Conservation (phyloP, 2,329 filamentous ascomycete genomes). For the Neophaeococcomyces aloes region DNA sequence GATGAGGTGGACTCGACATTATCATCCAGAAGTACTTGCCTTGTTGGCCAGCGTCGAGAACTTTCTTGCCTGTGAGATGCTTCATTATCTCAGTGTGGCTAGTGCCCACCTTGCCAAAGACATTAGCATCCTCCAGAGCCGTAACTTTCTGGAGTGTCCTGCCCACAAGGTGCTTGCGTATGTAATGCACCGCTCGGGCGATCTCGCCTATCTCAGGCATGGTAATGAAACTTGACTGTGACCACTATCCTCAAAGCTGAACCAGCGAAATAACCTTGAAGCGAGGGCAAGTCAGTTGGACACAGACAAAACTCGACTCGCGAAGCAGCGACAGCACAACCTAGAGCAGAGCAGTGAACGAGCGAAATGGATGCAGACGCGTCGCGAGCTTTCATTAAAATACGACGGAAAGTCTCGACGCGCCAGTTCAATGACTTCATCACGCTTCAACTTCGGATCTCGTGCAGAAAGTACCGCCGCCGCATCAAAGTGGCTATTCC, state of each 20-base stretch:
- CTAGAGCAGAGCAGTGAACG: no score
- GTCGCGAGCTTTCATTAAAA: no score
- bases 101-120: conserved; percentile 86
- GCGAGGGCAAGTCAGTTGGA: no score
- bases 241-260: no score
- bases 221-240: background rate
- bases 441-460: background rate
- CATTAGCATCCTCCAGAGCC: conserved; percentile 66
- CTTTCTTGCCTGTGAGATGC: conserved; percentile 63
- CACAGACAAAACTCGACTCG: no score
- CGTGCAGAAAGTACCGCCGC: background rate
- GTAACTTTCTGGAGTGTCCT: conserved; percentile 62
- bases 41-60: conserved; percentile 63
- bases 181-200: conserved; percentile 73
- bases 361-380: no score
- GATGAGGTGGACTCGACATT: conserved; percentile 66
- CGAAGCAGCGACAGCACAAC: no score
- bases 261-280: no score
- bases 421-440: conserved; percentile 7
- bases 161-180: conserved; percentile 72
- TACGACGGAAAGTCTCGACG: background rate
- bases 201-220: conserved; percentile 52
- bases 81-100: conserved; percentile 63
- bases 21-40: conserved; percentile 97
- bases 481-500: background rate